Evolutionary conservation across 805 yeast genomes (phyloP), one percentile per base, ranked within the genome.

Genomic region (Monosporozyma yasuniensis): DNA sequence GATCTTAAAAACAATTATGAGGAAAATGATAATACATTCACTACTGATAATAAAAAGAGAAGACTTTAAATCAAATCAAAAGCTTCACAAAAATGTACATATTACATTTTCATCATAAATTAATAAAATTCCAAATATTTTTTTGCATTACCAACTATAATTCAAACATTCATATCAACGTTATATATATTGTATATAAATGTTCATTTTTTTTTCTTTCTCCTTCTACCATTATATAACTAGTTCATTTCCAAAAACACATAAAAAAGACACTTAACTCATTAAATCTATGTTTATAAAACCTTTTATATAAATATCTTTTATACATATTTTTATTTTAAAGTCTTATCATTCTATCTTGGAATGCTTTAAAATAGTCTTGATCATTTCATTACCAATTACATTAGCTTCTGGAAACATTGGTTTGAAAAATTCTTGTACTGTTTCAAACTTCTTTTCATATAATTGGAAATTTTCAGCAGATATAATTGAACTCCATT

Each of bases 351-450:
- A 41, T 16, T 30, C 38, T 27, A 23, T 38, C 41, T 55, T 54
- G 9, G 59, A 53, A 50, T 70, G 70, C 23, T 63, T 72, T 52
- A 83, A 68, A 32, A 88, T 87, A 9, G 87, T 85, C 61, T 79
- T 80, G 54, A 93, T 86, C 99, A 91, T 91, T 57, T 87, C 96
- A 67, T 91, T 93, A 10, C 98, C 98, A 43, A 89, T 74, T 44
- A 76, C 78, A 56, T 83, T 86, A 9, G 97, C 97, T 60, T 90
- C 96, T 2, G 88, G 81, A 49, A 90, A 76, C 86, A 83, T 90
- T 11, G 88, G 95, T 53, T 76, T 70, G 68, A 93, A 93, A 66
- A 86, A 93, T n/a, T 72, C 62, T 62, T 88, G 96, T 0, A 95
- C 86, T 44, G 75, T 75, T 57, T 83, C 90, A 64, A 93, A 93